Conservation (phyloP, 495 filamentous ascomycete species). For the Clavariopsis aquatica region DNA sequence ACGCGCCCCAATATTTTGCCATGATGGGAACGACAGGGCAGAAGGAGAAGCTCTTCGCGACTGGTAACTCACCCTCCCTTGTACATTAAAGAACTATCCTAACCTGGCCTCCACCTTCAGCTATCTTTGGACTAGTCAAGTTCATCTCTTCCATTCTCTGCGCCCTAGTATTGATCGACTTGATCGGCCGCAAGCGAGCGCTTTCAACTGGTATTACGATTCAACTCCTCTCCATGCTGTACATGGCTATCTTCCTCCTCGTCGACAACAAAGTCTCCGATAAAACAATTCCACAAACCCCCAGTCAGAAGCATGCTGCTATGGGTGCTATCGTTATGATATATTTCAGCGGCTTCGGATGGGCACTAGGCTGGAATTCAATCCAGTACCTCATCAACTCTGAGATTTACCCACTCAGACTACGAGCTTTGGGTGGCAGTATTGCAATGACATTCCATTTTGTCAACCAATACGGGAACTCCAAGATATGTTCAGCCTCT, state of each 20-base stretch:
- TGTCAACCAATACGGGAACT: conserved; percentile 71
- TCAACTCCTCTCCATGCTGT: conserved; percentile 66
- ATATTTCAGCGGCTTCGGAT: conserved; percentile 49
- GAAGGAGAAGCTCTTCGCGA: conserved; percentile 65
- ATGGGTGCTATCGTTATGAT: conserved; percentile 44
- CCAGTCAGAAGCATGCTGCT: conserved; percentile 36
- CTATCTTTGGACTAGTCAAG: conserved; percentile 71
- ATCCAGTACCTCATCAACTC: conserved; percentile 77
- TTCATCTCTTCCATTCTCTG: conserved; percentile 63
- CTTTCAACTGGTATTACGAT: conserved; percentile 64
- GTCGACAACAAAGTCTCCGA: conserved; percentile 32
- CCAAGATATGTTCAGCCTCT: conserved; percentile 44
- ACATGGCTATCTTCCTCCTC: conserved; percentile 64
- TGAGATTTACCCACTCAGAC: conserved; percentile 67
- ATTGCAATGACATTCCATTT: conserved; percentile 59
- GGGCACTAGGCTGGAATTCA: conserved; percentile 74
- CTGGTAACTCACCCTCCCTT: no score
- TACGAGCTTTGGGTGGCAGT: conserved; percentile 39
- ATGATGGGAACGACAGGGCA: conserved; percentile 64
- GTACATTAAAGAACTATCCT: no score
- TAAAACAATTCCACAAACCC: conserved; percentile 10
- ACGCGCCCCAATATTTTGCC: conserved; percentile 58
- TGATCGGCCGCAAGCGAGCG: conserved; percentile 71
- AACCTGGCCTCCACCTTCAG: no score
- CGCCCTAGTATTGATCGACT: conserved; percentile 71